These are phyloP conservation scores for Chlamydomonas sphaeroides DNA, from an alignment of 139 green algal genomes.

Conservation along the genomic window DNA sequence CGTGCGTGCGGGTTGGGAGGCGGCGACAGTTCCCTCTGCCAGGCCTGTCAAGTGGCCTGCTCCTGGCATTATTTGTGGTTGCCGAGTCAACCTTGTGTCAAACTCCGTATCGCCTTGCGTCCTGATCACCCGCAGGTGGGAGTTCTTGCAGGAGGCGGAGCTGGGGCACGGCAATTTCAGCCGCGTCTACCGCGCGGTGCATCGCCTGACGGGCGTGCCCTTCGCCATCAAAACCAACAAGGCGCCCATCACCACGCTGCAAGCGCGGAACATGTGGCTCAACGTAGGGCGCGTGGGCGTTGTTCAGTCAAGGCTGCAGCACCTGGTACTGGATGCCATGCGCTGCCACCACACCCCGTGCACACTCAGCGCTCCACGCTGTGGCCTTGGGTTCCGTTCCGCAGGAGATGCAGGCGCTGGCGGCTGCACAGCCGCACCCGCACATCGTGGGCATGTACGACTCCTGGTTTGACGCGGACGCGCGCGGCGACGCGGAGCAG, in stretches of 20 bases:
- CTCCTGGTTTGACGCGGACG: conserved; percentile 79
- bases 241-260: conserved; percentile 59
- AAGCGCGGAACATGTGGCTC: conserved; percentile 66
- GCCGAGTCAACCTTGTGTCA: no score
- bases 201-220: conserved; percentile 81
- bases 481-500: conserved; percentile 41
- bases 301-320: background rate
- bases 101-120: no score
- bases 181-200: conserved; percentile 76
- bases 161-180: conserved; percentile 83
- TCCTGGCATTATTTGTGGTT: no score
- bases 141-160: conserved; percentile 73
- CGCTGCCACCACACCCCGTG: no score
- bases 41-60: no score
- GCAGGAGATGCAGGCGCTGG: conserved; percentile 89
- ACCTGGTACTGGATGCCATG: no score
- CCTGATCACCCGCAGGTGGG: conserved; percentile 51
- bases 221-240: conserved; percentile 92
- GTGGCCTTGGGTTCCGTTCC: no score
- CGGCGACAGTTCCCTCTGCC: no score
- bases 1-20: conserved; percentile 26
- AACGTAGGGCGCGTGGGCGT: no score
- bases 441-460: conserved; percentile 89
- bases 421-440: conserved; percentile 74
- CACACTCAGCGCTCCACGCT: no score